These are phyloP conservation scores for Periconia sp. DNA, from an alignment of 2,329 filamentous ascomycete species.

Conservation along the genomic window DNA sequence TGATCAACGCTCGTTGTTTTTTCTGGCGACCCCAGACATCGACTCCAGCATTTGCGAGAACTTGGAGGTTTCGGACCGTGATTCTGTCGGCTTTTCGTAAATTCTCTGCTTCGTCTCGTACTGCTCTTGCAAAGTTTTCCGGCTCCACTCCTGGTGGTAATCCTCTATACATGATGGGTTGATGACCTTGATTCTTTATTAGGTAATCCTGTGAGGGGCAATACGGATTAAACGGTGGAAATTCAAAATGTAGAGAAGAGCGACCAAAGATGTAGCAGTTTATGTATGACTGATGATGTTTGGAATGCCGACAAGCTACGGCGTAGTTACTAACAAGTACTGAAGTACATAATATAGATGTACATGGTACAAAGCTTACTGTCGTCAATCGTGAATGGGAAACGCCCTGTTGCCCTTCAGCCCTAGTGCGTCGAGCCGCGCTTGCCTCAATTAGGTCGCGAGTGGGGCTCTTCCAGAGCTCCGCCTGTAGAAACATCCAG, in stretches of 20 bases:
- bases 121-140: background rate
- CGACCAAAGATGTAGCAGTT: too few species aligned
- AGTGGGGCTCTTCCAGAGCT: constrained; percentile 23
- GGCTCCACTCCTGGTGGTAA: background rate
- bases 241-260: too few species aligned
- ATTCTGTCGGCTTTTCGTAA: constrained; percentile 46
- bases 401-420: constrained; percentile 25
- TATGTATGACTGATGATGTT: too few species aligned
- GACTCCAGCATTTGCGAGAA: constrained; percentile 57
- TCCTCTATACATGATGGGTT: background rate
- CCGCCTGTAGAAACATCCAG: constrained; percentile 40
- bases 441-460: constrained; percentile 11
- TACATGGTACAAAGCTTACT: background rate
- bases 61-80: constrained; percentile 63
- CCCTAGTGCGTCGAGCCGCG: constrained; percentile 10
- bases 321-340: too few species aligned
- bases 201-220: background rate
- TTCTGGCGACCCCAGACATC: constrained; percentile 71
- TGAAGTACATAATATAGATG: too few species aligned
- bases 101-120: background rate
- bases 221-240: too few species aligned
- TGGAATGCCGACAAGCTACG: too few species aligned
- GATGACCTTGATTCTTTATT: background rate
- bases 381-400: background rate
- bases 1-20: constrained; percentile 64